Evolutionary conservation across 2,329 filamentous ascomycete genomes (phyloP), one percentile per base, ranked within the genome.

Genomic region (Bimuria novae-zelandiae): DNA sequence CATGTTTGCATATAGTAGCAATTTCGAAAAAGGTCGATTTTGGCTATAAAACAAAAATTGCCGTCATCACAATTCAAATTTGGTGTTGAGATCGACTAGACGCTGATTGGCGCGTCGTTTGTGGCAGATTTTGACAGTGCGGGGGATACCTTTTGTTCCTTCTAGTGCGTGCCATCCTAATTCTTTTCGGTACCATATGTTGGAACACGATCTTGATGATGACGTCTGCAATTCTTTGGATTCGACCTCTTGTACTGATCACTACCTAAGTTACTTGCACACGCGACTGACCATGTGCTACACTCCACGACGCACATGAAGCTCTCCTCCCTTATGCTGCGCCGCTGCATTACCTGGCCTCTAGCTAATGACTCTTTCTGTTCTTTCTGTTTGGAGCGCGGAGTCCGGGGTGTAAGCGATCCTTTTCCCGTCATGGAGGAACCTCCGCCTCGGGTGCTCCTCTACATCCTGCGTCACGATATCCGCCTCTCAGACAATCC

Each of bases 401-500:
- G 53, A n/a, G 52, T 57, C 39, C 47, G 48, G 49, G 47, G 52
- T 27, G 55, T 51, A 5, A 52, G 46, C 51, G 52, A 56, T 25
- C 46, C 60, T 19, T 40, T 54, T 48, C 35, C 57, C 45, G 61
- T 27, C 47, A 70, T 70, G 66, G 44, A 62, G 6, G 54, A 44
- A 47, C 47, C 56, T 16, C 55, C 56, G 33, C 62, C 68, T 17
- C 76, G 74, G 37, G 78, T 89, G 21, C 76, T 92, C 46, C 78
- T 93, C 50, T 92, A 91, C 66, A 71, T 92, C 19, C 72, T 92
- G 30, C 84, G 89, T 39, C 84, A 86, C 60, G 90, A 93, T 68
- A 78, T 92, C 17, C 86, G 90, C 55, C 78, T 89, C 22, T 79
- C 83, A 23, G 89, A 93, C 72, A 92, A 92, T 64, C 89, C 89